phyloP scores from a whole-genome alignment of 1,139 yeast species.

The Hemisphaericaspora xylanilytica region DNA sequence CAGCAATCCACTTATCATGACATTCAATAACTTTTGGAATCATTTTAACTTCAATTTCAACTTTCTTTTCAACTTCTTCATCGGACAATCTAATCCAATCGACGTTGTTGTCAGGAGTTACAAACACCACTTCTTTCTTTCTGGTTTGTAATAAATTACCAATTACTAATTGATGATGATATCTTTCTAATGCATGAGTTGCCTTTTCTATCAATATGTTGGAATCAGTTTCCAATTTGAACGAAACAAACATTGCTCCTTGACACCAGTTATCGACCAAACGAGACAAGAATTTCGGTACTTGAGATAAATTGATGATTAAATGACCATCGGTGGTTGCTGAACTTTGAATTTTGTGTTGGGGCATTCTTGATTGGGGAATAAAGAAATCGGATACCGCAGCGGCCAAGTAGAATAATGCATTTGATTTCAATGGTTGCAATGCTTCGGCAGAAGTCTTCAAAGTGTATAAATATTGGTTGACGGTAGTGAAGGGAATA shows the following conservation, averaged over 20 bases:
- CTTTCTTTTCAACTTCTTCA: conserved; percentile 33
- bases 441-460: conserved; percentile 63
- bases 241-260: conserved; percentile 89
- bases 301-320: conserved; percentile 86
- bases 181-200: conserved; percentile 70
- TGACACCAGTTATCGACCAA: conserved; percentile 96
- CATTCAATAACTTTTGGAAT: conserved; percentile 68
- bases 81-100: conserved; percentile 53
- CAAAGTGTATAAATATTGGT: conserved; percentile 86
- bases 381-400: conserved; percentile 96
- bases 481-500: conserved; percentile 91
- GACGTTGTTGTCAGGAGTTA: conserved; percentile 47
- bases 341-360: conserved; percentile 88
- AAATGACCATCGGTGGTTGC: conserved; percentile 61
- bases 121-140: conserved; percentile 85
- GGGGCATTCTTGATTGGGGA: conserved; percentile 81
- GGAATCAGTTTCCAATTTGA: conserved; percentile 89
- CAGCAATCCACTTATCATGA: conserved; percentile 61
- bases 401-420: conserved; percentile 87
- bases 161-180: conserved; percentile 90
- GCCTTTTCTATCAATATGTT: conserved; percentile 73
- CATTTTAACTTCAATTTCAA: conserved; percentile 73
- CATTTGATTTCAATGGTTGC: conserved; percentile 50
- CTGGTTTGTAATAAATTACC: conserved; percentile 91
- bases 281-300: conserved; percentile 86